Evolutionary conservation across 306 rosid genomes (phyloP).

Genomic region (Ziziphus jujuba): DNA sequence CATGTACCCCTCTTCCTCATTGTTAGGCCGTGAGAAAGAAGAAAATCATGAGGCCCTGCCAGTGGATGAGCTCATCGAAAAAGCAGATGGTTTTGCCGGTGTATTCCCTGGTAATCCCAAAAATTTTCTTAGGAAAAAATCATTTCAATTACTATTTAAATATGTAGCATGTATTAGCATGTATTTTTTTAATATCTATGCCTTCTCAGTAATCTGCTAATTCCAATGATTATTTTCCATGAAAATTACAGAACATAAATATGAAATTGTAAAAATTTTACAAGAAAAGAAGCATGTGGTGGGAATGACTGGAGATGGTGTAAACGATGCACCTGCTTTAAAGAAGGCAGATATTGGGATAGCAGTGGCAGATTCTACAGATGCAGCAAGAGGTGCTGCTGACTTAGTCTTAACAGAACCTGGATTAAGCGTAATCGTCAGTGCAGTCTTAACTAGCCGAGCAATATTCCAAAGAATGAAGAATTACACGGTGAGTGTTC

Average conservation of each 20-base stretch:
- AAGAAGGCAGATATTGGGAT: conserved; percentile 94
- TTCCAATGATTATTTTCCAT: conserved; percentile 20
- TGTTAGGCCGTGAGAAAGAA: conserved; percentile 59
- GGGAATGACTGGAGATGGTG: conserved; percentile 96
- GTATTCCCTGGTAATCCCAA: conserved; percentile 68
- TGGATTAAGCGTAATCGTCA: conserved; percentile 77
- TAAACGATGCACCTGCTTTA: conserved; percentile 87
- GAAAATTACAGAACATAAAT: conserved; percentile 68
- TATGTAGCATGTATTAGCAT: too few species aligned
- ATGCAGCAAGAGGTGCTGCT: conserved; percentile 85
- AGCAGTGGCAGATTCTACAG: conserved; percentile 89
- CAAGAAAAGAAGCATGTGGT: conserved; percentile 83
- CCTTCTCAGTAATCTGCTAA: neutral
- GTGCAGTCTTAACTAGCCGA: conserved; percentile 82
- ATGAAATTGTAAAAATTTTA: conserved; percentile 76
- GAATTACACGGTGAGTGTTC: conserved; percentile 71
- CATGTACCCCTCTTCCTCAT: conserved; percentile 89
- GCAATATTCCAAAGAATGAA: conserved; percentile 93
- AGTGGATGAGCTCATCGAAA: conserved; percentile 76
- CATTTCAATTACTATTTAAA: neutral
- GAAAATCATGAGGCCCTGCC: conserved; percentile 72
- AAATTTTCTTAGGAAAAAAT: neutral
- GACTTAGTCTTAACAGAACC: conserved; percentile 89
- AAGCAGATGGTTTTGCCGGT: conserved; percentile 93
- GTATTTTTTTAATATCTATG: too few species aligned